Evolutionary conservation across 805 yeast species (phyloP).

Genomic region (Yarrowia osloensis): DNA sequence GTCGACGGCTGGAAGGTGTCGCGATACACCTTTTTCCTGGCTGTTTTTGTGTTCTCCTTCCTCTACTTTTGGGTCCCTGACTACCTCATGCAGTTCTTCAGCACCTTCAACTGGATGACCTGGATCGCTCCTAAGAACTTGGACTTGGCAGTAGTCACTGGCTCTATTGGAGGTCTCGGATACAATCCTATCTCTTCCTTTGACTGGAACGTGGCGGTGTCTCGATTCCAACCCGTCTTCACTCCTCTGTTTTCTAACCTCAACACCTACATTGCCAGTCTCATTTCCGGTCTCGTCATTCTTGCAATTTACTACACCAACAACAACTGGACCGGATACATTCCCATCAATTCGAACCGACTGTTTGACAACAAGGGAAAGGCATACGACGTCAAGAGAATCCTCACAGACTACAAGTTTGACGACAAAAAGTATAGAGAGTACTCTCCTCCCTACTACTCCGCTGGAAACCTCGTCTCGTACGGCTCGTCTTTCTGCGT

Average conservation of each 20-base stretch:
- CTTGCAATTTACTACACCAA: constrained; percentile 57
- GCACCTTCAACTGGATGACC: constrained; percentile 62
- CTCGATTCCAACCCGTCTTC: constrained; percentile 33
- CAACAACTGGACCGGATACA: constrained; percentile 58
- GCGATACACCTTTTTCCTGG: constrained; percentile 53
- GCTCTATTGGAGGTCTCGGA: constrained; percentile 48
- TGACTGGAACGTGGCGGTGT: constrained; percentile 45
- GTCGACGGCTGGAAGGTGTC: constrained; percentile 66
- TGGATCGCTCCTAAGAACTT: constrained; percentile 59
- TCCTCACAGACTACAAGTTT: constrained; percentile 45
- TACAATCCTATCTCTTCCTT: constrained; percentile 48
- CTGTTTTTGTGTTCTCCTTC: constrained; percentile 48
- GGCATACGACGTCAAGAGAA: constrained; percentile 50
- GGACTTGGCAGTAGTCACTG: constrained; percentile 62
- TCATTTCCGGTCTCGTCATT: constrained; percentile 39
- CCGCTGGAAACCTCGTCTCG: constrained; percentile 49
- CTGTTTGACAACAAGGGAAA: constrained; percentile 56
- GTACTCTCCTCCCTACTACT: constrained; percentile 67
- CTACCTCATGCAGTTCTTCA: constrained; percentile 60
- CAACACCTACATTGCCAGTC: constrained; percentile 32
- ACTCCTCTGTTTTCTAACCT: constrained; percentile 33
- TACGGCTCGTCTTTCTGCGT: constrained; percentile 58
- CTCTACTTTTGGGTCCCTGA: constrained; percentile 70
- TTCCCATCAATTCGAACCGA: constrained; percentile 58
- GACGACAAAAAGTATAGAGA: constrained; percentile 50